Conservation (phyloP, 2,329 filamentous ascomycete genomes). For the Xylariaceae sp. region DNA sequence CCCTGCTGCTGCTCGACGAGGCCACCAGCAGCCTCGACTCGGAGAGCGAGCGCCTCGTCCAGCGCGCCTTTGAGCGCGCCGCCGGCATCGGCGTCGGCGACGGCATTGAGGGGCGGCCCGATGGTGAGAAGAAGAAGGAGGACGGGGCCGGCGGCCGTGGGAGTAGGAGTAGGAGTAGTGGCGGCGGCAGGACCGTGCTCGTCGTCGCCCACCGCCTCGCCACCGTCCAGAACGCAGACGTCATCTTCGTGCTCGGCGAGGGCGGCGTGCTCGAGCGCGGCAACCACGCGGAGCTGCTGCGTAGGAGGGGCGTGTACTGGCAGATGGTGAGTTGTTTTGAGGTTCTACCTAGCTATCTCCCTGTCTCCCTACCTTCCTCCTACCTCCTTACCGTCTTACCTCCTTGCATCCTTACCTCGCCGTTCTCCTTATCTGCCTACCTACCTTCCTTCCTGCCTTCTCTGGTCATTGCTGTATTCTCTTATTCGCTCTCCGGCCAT, state of each 20-base stretch:
- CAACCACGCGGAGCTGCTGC: conserved; percentile 43
- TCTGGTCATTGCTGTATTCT: neutral
- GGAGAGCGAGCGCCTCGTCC: conserved; percentile 47
- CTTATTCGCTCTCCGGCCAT: no score
- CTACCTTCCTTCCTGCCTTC: conserved; percentile 1
- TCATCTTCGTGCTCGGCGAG: conserved; percentile 71
- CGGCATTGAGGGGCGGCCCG: no score
- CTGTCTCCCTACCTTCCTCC: neutral
- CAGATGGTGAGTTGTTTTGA: conserved; percentile 45
- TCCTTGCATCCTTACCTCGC: no score
- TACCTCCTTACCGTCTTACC: neutral
- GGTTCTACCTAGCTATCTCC: neutral
- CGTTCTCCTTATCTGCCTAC: no score
- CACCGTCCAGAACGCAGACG: conserved; percentile 70
- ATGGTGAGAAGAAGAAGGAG: no score
- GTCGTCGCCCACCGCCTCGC: conserved; percentile 72
- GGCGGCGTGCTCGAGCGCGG: conserved; percentile 50
- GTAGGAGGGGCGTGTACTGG: conserved; percentile 47
- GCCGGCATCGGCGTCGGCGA: no score
- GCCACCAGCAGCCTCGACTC: conserved; percentile 64
- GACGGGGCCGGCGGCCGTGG: no score
- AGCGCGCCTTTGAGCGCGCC: conserved; percentile 60
- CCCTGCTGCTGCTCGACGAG: conserved; percentile 63
- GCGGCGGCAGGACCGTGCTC: conserved; percentile 55
- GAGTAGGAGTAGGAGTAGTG: no score